Evolutionary conservation across 177 flowering plant species (phyloP).

Genomic region (Telopea speciosissima): DNA sequence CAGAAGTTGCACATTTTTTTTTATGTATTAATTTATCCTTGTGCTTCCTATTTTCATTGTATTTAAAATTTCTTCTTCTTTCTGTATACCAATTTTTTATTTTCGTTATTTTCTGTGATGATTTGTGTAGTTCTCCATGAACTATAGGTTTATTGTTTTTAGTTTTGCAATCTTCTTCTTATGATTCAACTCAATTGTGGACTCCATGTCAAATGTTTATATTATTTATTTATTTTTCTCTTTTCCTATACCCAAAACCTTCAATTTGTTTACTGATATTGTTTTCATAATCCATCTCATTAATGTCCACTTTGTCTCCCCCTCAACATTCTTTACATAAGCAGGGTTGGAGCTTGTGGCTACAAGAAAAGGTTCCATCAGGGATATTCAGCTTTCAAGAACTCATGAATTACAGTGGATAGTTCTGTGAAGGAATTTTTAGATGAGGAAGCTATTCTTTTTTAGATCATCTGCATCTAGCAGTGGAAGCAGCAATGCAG

Average conservation of each 20-base stretch:
- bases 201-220: too few species aligned
- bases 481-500: conserved; percentile 29
- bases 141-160: too few species aligned
- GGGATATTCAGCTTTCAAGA: neutral
- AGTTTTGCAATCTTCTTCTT: too few species aligned
- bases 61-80: too few species aligned
- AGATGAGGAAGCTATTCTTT: conserved; percentile 79
- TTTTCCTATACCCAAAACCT: too few species aligned
- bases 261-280: too few species aligned
- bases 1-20: neutral
- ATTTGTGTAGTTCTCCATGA: neutral
- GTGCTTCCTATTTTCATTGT: neutral
- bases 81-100: too few species aligned
- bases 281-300: too few species aligned
- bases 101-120: neutral
- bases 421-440: neutral
- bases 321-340: too few species aligned
- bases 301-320: too few species aligned
- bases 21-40: neutral
- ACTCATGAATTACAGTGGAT: neutral
- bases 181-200: too few species aligned
- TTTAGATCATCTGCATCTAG: conserved; percentile 57
- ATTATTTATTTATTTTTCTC: neutral
- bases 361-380: neutral
- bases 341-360: neutral